Evolutionary conservation across 73 alveolate species (phyloP).

Genomic region (Uronychia binucleata): DNA sequence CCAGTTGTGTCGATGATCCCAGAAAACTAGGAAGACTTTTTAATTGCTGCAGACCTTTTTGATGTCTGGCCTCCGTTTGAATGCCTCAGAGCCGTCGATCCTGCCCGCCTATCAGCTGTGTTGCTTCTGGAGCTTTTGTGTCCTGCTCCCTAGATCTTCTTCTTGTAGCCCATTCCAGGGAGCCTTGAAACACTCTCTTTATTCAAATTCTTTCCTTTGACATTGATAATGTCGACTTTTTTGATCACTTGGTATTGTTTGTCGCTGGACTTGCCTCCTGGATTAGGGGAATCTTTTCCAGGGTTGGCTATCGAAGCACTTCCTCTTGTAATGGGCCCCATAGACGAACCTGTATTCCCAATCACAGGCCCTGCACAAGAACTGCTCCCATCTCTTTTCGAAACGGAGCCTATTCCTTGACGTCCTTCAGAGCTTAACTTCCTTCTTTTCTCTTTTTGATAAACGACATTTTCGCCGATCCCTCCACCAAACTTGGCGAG

Average conservation of each 20-base stretch:
- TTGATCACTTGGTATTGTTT: not conserved
- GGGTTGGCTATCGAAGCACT: too few species aligned
- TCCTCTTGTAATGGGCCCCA: too few species aligned
- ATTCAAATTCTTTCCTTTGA: not conserved
- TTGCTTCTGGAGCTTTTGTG: not conserved
- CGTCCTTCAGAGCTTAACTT: not conserved
- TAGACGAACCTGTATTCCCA: too few species aligned
- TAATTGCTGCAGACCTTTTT: not conserved
- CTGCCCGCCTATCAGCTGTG: not conserved
- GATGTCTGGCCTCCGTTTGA: not conserved
- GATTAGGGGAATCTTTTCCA: too few species aligned
- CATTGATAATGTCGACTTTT: not conserved
- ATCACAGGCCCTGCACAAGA: too few species aligned
- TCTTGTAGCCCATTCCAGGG: not conserved
- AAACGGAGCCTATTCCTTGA: not conserved
- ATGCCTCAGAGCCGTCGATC: not conserved
- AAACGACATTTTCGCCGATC: not conserved
- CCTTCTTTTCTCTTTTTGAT: not conserved
- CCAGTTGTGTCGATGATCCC: not conserved
- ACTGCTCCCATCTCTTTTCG: not conserved
- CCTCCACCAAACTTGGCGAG: not conserved
- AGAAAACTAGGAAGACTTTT: not conserved
- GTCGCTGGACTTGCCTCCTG: too few species aligned
- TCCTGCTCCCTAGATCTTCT: not conserved
- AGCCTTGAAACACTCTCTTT: not conserved